Evolutionary conservation across 73 alveolate species (phyloP), one percentile per base, ranked within the genome.

Genomic region (Paramecium sonneborni): DNA sequence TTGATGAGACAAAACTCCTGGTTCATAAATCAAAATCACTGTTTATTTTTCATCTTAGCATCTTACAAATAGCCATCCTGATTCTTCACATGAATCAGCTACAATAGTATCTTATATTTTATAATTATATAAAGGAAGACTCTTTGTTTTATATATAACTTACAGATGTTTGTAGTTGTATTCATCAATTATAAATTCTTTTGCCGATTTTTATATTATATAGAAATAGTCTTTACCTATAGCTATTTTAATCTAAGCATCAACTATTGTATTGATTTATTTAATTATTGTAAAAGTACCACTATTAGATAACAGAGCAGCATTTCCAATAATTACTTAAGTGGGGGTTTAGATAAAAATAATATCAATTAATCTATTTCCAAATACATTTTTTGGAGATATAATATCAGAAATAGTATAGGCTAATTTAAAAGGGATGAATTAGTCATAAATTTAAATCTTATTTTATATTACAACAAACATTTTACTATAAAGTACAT

Each of bases 11-110:
- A 79, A 39, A 12, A 79, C 90, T 23, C 55, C 55, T 0, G 90
- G 90, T 18, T 79, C 76, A 79, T 79, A 79, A 14, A 79, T 23
- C 10, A 79, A 43, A 41, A 79, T 79, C n/a, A 79, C 90, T 20
- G 90, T 79, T 20, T 72, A 21, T 23, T 43, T 18, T 11, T 32
- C 34, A 6, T 62, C 48, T 62, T 62, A 30, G 5, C 62, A 6
- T 41, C 90, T 79, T 6, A 79, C 39, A 46, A 79, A 79, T 5
- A 79, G 37, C 69, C 74, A 79, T 79, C 90, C 90, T 0, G 90
- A 43, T 20, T 43, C 44, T 23, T 32, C 90, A 43, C 62, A 39
- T 1, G 41, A 38, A 79, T 79, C 90, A 21, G 72, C 90, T 11
- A 41, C 35, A 41, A 79, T 32, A 6, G 76, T 20, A 41, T 20